Evolutionary conservation across 2,329 filamentous ascomycete genomes (phyloP), one percentile per base, ranked within the genome.

Genomic region (Pseudohalonectria lignicola): DNA sequence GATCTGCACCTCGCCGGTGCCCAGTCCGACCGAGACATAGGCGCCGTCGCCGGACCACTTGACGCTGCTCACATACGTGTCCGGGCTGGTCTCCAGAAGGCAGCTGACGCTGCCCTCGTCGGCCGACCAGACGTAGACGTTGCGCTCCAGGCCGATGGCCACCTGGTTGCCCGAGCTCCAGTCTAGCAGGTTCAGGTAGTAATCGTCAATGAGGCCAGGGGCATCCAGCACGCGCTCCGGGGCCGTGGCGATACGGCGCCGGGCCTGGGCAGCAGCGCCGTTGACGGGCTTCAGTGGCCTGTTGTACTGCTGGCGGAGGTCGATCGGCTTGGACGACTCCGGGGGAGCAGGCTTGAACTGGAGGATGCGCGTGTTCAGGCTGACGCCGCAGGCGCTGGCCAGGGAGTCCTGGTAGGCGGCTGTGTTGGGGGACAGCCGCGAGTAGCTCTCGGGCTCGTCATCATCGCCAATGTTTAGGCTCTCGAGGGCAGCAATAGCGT

Each of bases 151-250:
- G 41, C 90, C 92, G 56, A 98, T 96, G 35, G 92, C 92, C 39
- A 98, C 90, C 62, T 98, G 92, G 69, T 98, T 98, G 43, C 84
- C 82, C 6, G 87, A 92, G 56, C 88, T 94, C 92, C 92, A 98
- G 67, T 98, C 92, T 19, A 98, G 78, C 29, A 98, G 74, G 69
- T 98, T 98, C 51, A 98, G 82, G 61, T 98, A 98, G 74, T 96
- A 98, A 66, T 98, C 92, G 53, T 98, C 92, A 44, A 96, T 83
- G 38, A 98, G 77, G 40, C 90, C 92, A 5, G 92, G 92, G 4
- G 92, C 92, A 62, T 98, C 92, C 19, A 98, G 76, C 12, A 98
- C 92, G 47, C 92, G 85, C 64, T 98, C 92, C 10, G 92, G 92
- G 11, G 90, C 87, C 7, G 92, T 95, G 38, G 92, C 83, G 42